phyloP scores from a whole-genome alignment of 1,139 yeast species.

The Spathaspora sp. region DNA sequence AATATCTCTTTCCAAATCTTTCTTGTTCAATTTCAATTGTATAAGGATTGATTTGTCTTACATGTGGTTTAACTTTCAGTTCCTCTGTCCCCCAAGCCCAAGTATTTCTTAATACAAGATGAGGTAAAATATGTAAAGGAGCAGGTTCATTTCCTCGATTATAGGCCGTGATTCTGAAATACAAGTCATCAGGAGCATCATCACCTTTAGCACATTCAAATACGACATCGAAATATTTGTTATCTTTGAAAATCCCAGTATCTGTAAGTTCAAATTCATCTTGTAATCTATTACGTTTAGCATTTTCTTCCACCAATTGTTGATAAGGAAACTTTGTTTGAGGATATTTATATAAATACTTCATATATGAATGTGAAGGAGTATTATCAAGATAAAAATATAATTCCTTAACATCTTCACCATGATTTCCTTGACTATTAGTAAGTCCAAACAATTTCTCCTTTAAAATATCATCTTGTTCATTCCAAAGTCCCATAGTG shows the following conservation, averaged over 20 bases:
- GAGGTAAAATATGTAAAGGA: conserved; percentile 86
- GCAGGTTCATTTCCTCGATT: conserved; percentile 84
- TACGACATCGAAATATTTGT: conserved; percentile 85
- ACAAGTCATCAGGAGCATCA: conserved; percentile 76
- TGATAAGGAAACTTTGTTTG: conserved; percentile 82
- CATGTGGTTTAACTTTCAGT: conserved; percentile 52
- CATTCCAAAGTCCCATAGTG: conserved; percentile 90
- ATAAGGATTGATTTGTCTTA: conserved; percentile 43
- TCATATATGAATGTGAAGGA: conserved; percentile 93
- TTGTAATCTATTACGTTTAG: conserved; percentile 61
- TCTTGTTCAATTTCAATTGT: conserved; percentile 64
- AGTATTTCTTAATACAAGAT: conserved; percentile 82
- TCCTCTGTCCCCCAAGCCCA: conserved; percentile 86
- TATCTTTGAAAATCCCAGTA: conserved; percentile 74
- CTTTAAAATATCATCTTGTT: conserved; percentile 79
- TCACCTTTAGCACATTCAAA: conserved; percentile 91
- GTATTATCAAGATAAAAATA: conserved; percentile 87
- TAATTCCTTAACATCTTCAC: conserved; percentile 88
- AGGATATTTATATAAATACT: conserved; percentile 90
- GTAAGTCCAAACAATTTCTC: conserved; percentile 89
- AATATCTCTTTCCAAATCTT: conserved; percentile 69
- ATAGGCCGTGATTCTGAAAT: conserved; percentile 86
- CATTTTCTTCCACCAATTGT: conserved; percentile 69
- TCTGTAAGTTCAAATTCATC: conserved; percentile 73
- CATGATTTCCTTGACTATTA: conserved; percentile 93